A percentile compares a stretch with the other conserved stretches of the same genome.
Conservation (phyloP, 192 early-diverging fungal species). For the Pilobolus umbonatus region DNA sequence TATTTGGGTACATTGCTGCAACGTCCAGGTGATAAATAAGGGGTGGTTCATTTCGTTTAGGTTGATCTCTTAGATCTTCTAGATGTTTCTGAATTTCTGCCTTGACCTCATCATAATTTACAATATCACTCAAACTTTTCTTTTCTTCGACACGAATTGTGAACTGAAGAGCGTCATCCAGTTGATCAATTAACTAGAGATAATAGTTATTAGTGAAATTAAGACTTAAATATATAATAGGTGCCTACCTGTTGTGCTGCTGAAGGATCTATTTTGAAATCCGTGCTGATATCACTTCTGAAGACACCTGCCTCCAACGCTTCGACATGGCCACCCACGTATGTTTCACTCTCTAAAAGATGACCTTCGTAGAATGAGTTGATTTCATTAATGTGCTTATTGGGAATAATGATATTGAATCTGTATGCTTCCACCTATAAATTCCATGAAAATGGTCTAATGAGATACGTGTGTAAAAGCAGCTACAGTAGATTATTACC, state of each 20-base stretch:
- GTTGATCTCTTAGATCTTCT: slow-evolving; percentile 71
- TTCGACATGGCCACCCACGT: slow-evolving; percentile 98
- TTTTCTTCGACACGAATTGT: slow-evolving; percentile 84
- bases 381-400: slow-evolving; percentile 83
- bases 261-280: slow-evolving; percentile 74
- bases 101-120: slow-evolving; percentile 85
- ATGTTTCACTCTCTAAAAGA: slow-evolving; percentile 89
- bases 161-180: slow-evolving; percentile 88
- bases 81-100: slow-evolving; percentile 61
- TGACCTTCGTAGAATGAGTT: slow-evolving; percentile 86
- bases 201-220: not conserved
- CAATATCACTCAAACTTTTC: slow-evolving; percentile 69
- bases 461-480: no score
- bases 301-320: slow-evolving; percentile 99
- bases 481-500: no score
- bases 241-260: slow-evolving; percentile 61
- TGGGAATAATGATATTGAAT: slow-evolving; percentile 91
- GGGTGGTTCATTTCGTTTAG: slow-evolving; percentile 73
- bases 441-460: no score
- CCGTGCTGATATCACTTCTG: slow-evolving; percentile 83
- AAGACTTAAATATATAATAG: not conserved
- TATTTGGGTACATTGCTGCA: slow-evolving; percentile 99
- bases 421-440: slow-evolving; percentile 79
- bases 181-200: slow-evolving; percentile 76
- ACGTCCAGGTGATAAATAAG: slow-evolving; percentile 98